Evolutionary conservation across 2,329 filamentous ascomycete genomes (phyloP), one percentile per base, ranked within the genome.

Genomic region (Neonectria coccinea): DNA sequence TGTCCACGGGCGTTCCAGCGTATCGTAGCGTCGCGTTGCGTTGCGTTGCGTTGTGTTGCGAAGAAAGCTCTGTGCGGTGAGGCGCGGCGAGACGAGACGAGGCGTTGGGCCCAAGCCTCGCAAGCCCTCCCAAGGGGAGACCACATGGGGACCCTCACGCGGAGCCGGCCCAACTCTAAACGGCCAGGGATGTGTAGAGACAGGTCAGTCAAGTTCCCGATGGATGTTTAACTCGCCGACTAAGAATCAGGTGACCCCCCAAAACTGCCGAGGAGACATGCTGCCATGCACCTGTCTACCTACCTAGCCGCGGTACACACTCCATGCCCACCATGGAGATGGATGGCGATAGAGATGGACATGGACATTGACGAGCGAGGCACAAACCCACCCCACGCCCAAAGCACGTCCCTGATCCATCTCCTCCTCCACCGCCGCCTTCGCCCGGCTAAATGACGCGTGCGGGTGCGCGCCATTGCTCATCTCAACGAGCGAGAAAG

Each of bases 111-210:
- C 3, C n/a, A 42, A 42, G 39, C 39, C 39, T 42, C 36, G 36
- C 36, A 39, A 39, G 36, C 6, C 36, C 36, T n/a, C 14, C 39
- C 39, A 41, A 62, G 50, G 50, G 48, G 41, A 39, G 51, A 59
- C 58, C 66, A 60, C 58, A 50, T 61, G 55, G 55, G 55, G 56
- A 45, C 65, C 63, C 50, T 55, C 36, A 27, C 58, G 29, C 7
- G 18, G n/a, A 59, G 67, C 67, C 70, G 62, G 70, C 53, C 58
- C 70, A 73, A 72, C 70, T 71, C 65, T 72, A 72, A 65, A 68
- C 51, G 48, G 64, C 42, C 50, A 44, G 44, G 56, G 48, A 57
- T 60, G 54, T 48, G 12, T 44, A 63, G 45, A 59, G 54, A 60
- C 42, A 67, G 53, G 57, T 41, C 39, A 25, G 54, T 52, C 51